Conservation (phyloP, 2,329 filamentous ascomycete species). For the Epichloe elymi region DNA sequence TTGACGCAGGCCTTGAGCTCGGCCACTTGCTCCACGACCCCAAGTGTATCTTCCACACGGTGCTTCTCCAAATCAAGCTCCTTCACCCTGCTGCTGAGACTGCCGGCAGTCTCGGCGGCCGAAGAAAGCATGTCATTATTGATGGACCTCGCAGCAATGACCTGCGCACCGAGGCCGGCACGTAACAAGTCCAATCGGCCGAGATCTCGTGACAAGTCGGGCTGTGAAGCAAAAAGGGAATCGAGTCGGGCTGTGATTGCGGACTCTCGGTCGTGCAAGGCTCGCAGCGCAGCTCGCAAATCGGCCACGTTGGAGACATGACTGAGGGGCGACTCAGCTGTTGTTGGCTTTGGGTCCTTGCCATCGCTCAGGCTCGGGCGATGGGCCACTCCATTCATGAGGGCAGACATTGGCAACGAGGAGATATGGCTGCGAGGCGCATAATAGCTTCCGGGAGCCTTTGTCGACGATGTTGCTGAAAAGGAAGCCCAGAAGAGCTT, state of each 20-base stretch:
- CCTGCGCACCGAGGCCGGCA: conserved; percentile 76
- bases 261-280: conserved; percentile 65
- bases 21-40: conserved; percentile 88
- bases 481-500: background rate
- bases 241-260: conserved; percentile 62
- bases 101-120: conserved; percentile 71
- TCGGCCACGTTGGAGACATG: conserved; percentile 64
- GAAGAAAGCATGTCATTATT: conserved; percentile 83
- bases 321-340: conserved; percentile 34
- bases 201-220: conserved; percentile 76
- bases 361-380: conserved; percentile 20
- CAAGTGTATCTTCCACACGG: conserved; percentile 77
- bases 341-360: conserved; percentile 13
- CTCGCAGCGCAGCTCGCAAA: conserved; percentile 62
- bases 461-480: conserved; percentile 1
- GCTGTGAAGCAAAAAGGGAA: conserved; percentile 66
- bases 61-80: conserved; percentile 82
- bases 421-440: conserved; percentile 25
- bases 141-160: conserved; percentile 68
- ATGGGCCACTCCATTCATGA: conserved; percentile 30
- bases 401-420: conserved; percentile 33
- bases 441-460: conserved; percentile 28
- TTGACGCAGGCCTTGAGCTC: conserved; percentile 95
- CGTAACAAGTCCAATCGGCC: conserved; percentile 79
- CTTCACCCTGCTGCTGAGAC: conserved; percentile 77